Conservation (phyloP, 2,329 filamentous ascomycete species). For the Colletotrichum agaves region DNA sequence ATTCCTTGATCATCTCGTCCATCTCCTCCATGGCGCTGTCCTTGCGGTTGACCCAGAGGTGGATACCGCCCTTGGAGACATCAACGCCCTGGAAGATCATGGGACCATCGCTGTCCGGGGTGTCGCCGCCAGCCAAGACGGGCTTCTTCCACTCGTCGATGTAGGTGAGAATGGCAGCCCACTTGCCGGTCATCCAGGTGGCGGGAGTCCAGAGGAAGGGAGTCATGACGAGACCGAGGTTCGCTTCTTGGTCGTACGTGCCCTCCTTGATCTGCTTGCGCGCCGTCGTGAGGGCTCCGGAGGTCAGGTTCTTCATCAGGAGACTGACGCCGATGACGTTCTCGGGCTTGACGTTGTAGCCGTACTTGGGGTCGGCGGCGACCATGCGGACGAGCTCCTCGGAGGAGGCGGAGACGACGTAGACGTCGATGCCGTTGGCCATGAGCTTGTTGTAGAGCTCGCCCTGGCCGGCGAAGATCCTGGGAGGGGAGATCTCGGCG, state of each 20-base stretch:
- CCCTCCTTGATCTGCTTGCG: conserved; percentile 54
- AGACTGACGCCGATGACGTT: conserved; percentile 57
- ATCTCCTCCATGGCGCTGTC: conserved; percentile 49
- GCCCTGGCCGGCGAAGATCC: conserved; percentile 51
- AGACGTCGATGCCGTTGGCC: conserved; percentile 55
- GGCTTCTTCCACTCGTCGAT: conserved; percentile 57
- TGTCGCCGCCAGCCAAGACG: conserved; percentile 55
- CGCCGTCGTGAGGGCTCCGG: conserved; percentile 46
- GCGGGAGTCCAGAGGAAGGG: conserved; percentile 56
- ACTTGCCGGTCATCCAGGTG: conserved; percentile 57
- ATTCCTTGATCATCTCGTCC: conserved; percentile 50
- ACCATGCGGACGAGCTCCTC: conserved; percentile 59
- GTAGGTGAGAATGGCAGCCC: conserved; percentile 54
- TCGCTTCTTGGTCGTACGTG: conserved; percentile 47
- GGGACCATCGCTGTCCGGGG: conserved; percentile 54
- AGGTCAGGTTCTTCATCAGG: conserved; percentile 47
- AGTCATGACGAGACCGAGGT: conserved; percentile 52
- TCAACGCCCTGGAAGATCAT: conserved; percentile 59
- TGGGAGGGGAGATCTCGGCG: conserved; percentile 47
- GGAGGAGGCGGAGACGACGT: conserved; percentile 52
- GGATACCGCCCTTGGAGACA: conserved; percentile 52
- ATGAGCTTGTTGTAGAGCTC: conserved; percentile 57
- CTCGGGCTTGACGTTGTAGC: conserved; percentile 56
- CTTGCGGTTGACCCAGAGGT: conserved; percentile 55
- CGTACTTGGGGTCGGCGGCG: conserved; percentile 55